A percentile compares a stretch with the other conserved stretches of the same genome.
Evolutionary conservation across 306 rosid species (phyloP).

Genomic region (Acacia crassicarpa): DNA sequence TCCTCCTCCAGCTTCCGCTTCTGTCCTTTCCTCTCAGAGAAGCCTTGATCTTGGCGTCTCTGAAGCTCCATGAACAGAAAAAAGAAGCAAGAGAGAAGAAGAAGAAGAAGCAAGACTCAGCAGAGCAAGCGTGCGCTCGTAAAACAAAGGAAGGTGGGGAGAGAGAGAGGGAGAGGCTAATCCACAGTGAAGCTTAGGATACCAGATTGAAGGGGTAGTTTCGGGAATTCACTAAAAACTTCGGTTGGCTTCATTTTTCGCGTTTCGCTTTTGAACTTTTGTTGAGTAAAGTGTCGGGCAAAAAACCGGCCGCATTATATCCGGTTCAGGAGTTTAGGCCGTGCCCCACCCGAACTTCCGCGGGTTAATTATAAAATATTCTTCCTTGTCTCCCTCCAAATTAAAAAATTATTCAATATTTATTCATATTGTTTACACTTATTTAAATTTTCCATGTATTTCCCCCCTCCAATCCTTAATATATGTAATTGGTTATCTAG

Average conservation of each 20-base stretch:
- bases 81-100: background rate
- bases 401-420: background rate
- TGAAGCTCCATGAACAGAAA: slow-evolving; percentile 68
- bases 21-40: slow-evolving; percentile 76
- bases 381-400: background rate
- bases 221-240: slow-evolving; percentile 17
- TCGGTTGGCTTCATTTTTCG: background rate
- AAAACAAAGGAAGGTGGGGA: background rate
- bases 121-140: slow-evolving; percentile 13
- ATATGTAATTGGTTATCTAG: too few species aligned
- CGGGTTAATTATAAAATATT: too few species aligned
- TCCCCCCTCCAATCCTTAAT: too few species aligned
- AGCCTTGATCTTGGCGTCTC: slow-evolving; percentile 54
- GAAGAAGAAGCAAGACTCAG: background rate
- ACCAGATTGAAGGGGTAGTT: slow-evolving; percentile 44
- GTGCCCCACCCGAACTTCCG: background rate
- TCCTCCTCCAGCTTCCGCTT: slow-evolving; percentile 84
- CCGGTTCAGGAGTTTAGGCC: background rate
- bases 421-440: background rate
- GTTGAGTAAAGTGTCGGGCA: background rate
- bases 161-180: slow-evolving; percentile 30
- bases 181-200: slow-evolving; percentile 37
- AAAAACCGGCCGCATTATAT: background rate
- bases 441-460: too few species aligned
- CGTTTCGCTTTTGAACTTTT: background rate